Base-by-base conservation (phyloP, 2,329 filamentous ascomycete genomes). In the Ramularia endophylla region DNA sequence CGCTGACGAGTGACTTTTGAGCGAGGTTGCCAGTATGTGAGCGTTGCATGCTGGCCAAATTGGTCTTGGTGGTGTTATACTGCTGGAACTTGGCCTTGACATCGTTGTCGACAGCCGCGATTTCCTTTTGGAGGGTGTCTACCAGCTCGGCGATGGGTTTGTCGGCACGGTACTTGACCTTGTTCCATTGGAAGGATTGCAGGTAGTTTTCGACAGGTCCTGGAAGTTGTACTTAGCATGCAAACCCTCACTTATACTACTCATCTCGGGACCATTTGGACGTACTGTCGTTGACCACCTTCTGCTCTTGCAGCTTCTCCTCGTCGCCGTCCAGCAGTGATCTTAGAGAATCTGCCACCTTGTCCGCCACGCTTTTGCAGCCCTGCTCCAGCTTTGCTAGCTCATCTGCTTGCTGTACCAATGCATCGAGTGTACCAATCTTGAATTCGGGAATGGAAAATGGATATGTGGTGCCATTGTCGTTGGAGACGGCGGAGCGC, bases 141-240 rank as follows among this genome's bases (percentile, higher is more conserved):
- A 95, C 83, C 45, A 97, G 22, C 61, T 97, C 90, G 41, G 80
- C 77, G 47, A 98, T 77, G 37, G 90, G 79, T 64, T 90, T 94
- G 66, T 98, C 92, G 48, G 86, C 83, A 57, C 92, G 82, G 67
- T 97, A 98, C 64, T 95, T 92, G 67, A 94, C 87, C 67, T 92
- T 95, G 71, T 97, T 97, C 92, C 92, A 98, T 52, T 80, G 77
- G 67, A 97, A 98, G 41, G 77, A 82, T 60, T 82, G 80, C 33
- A 98, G 72, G 63, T 97, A 98, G 63, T 90, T 84, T 57, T 95
- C 90, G 46, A 90, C 88, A n/a, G 92, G 89, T 66, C 94, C 90
- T 97, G 63, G 35, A 31, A 35, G 36, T 13, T 29, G 18, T 8
- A 12, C 20, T 55, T 44, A 55, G 49, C 39, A 28, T 22, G 11